Percentiles rank a stretch among this genome's conserved stretches.
These are phyloP conservation scores for Gossypium anomalum DNA, from an alignment of 345 rosid species.

Conservation along the genomic window DNA sequence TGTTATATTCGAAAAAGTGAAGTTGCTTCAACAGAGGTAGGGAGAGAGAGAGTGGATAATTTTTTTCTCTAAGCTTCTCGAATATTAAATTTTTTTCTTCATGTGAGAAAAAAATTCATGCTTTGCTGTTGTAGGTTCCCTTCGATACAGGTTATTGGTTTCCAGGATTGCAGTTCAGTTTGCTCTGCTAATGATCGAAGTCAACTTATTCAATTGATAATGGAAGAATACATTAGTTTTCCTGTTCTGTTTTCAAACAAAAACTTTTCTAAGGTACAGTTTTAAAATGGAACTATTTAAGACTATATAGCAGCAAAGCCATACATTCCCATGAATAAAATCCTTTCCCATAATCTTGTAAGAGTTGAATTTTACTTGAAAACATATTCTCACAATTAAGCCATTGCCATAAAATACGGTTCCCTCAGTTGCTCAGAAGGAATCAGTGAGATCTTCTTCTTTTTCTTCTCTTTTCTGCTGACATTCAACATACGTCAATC, in stretches of 20 bases:
- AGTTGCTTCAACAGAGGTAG: conserved; percentile 77
- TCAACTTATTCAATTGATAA: conserved; percentile 45
- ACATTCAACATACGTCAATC: background rate
- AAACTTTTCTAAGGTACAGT: conserved; percentile 49
- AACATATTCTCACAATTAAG: background rate
- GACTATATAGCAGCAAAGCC: background rate
- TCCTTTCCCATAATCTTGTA: background rate
- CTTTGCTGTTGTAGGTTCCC: conserved; percentile 53
- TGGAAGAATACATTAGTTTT: conserved; percentile 67
- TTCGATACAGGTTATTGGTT: conserved; percentile 49
- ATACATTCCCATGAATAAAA: background rate
- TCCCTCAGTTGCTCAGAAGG: background rate
- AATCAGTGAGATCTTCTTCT: background rate
- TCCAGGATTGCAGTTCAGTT: conserved; percentile 45
- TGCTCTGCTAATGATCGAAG: conserved; percentile 38
- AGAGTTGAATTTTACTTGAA: background rate
- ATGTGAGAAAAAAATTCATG: conserved; percentile 6
- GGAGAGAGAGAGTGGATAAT: background rate
- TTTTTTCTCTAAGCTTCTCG: conserved; percentile 7
- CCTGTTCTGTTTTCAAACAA: conserved; percentile 60
- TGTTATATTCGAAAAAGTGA: conserved; percentile 53
- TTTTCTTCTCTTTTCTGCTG: background rate
- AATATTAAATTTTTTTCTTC: conserved; percentile 9
- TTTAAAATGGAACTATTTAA: background rate
- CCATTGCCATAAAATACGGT: background rate